Conservation (phyloP, 495 filamentous ascomycete genomes). For the Podospora pseudopauciseta region DNA sequence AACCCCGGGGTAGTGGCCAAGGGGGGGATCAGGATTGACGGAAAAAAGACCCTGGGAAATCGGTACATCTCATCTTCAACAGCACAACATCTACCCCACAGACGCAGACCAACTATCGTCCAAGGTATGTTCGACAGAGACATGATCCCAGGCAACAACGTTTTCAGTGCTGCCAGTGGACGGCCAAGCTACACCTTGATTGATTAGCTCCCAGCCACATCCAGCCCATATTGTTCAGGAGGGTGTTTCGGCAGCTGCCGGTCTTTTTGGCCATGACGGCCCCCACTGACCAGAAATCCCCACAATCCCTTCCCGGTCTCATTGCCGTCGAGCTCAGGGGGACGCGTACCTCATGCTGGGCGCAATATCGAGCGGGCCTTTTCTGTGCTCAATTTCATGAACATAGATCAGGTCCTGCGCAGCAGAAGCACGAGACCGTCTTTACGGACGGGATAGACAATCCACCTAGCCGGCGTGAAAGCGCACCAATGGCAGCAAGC, state of each 20-base stretch:
- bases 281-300: neutral
- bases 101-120: neutral
- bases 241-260: neutral
- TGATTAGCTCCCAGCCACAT: neutral
- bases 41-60: neutral
- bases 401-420: no score
- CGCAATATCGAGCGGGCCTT: neutral
- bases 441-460: no score
- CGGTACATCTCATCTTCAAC: neutral
- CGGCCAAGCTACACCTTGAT: neutral
- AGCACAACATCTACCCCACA: neutral
- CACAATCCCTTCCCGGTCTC: neutral
- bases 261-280: neutral
- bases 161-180: neutral
- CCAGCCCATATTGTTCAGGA: neutral
- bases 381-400: neutral
- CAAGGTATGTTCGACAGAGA: no score
- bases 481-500: neutral
- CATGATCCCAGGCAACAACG: neutral
- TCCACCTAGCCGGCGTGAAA: neutral
- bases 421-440: neutral
- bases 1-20: no score
- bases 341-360: neutral
- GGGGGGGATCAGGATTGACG: neutral
- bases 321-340: neutral